Conservation (phyloP, 495 filamentous ascomycete genomes). For the Glutinoglossum americanum region DNA sequence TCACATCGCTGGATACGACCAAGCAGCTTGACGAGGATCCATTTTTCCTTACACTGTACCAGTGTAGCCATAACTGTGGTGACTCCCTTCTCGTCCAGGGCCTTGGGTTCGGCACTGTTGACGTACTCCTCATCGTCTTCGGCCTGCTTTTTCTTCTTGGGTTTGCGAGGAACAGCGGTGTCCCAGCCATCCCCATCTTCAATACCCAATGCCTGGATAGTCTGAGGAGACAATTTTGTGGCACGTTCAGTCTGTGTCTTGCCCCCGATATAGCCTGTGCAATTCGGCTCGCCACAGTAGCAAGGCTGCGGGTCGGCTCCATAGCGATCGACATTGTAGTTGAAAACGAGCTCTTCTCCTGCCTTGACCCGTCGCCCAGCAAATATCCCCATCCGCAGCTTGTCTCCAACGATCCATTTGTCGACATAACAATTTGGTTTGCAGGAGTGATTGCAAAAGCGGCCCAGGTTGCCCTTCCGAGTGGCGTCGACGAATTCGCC, state of each 20-base stretch:
- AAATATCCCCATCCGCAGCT: conserved; percentile 98
- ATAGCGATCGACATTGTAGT: conserved; percentile 98
- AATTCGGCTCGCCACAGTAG: conserved; percentile 90
- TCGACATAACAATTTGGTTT: conserved; percentile 98
- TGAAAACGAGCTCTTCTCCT: conserved; percentile 96
- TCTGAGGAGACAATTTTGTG: conserved; percentile 74
- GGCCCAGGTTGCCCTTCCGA: conserved; percentile 84
- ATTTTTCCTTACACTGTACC: conserved; percentile 97
- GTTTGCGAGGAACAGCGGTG: conserved; percentile 64
- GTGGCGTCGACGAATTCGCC: conserved; percentile 96
- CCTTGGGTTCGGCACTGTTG: conserved; percentile 67
- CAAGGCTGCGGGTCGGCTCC: conserved; percentile 91
- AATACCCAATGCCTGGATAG: conserved; percentile 88
- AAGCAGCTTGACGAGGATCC: conserved; percentile 93
- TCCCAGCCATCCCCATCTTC: conserved; percentile 89
- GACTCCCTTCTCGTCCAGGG: conserved; percentile 69
- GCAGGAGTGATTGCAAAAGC: conserved; percentile 98
- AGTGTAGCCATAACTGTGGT: conserved; percentile 98
- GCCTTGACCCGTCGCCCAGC: conserved; percentile 65
- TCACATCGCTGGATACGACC: conserved; percentile 74
- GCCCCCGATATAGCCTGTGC: conserved; percentile 87
- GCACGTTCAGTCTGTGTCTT: conserved; percentile 93
- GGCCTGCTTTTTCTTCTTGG: conserved; percentile 79
- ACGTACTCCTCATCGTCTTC: conserved; percentile 96
- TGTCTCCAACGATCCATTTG: conserved; percentile 98